Conservation (phyloP, 805 yeast genomes). For the Zygosaccharomyces kombuchaensis region DNA sequence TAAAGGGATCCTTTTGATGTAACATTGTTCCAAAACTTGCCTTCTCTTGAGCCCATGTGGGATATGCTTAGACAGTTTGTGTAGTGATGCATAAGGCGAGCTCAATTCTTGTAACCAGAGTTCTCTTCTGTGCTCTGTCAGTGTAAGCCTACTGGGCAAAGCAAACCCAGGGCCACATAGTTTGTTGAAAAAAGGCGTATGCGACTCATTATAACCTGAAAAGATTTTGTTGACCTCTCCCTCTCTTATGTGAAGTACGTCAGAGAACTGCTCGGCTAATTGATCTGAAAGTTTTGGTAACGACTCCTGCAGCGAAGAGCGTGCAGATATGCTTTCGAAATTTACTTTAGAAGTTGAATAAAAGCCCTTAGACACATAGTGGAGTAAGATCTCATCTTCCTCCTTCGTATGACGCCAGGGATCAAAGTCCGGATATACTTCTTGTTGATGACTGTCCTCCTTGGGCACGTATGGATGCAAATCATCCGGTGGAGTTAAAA, state of each 20-base stretch:
- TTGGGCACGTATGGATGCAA: constrained; percentile 27
- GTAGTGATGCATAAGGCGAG: constrained; percentile 58
- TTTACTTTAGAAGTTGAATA: constrained; percentile 33
- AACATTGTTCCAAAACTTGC: constrained; percentile 67
- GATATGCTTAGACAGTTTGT: constrained; percentile 65
- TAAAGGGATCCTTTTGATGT: constrained; percentile 63
- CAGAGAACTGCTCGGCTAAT: constrained; percentile 29
- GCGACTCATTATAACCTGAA: constrained; percentile 10
- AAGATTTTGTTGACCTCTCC: constrained; percentile 30
- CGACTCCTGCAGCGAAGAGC: constrained; percentile 34
- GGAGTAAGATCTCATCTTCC: constrained; percentile 31
- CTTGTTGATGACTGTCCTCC: constrained; percentile 9
- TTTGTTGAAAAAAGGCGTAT: constrained; percentile 14
- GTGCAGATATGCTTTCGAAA: constrained; percentile 36
- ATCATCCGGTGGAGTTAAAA: constrained; percentile 34
- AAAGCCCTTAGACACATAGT: constrained; percentile 34
- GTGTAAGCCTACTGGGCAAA: constrained; percentile 58
- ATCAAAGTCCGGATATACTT: constrained; percentile 34
- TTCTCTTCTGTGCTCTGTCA: constrained; percentile 82
- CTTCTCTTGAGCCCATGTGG: constrained; percentile 88
- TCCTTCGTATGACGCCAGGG: constrained; percentile 33
- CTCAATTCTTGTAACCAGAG: constrained; percentile 83
- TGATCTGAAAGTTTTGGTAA: constrained; percentile 30
- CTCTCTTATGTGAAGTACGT: constrained; percentile 31
- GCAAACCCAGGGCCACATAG: constrained; percentile 32